Percentiles rank a stretch among this genome's conserved stretches.
Conservation (phyloP, 495 filamentous ascomycete species). For the Penicillium coffeae region DNA sequence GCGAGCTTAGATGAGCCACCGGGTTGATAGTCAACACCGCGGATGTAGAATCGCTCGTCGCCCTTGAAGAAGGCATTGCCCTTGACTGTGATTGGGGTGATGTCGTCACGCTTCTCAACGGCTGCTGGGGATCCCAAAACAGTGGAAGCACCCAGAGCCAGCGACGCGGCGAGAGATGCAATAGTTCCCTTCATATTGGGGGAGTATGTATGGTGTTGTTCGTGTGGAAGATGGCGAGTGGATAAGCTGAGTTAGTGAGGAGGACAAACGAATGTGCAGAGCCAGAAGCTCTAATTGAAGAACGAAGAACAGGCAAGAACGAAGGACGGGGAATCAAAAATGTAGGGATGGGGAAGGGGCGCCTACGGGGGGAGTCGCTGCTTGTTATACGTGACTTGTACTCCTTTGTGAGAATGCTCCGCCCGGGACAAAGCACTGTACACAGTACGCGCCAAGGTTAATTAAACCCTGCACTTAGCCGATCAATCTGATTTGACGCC, state of each 20-base stretch:
- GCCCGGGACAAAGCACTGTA: not conserved
- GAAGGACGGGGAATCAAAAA: conserved; percentile 29
- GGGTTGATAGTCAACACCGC: conserved; percentile 93
- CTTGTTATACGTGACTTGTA: not conserved
- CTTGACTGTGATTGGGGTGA: conserved; percentile 55
- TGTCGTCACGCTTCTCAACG: conserved; percentile 33
- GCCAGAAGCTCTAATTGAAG: not conserved
- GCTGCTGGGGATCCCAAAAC: conserved; percentile 47
- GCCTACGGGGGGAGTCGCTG: not conserved
- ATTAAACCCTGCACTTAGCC: not conserved
- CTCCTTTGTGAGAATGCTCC: not conserved
- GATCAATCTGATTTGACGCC: not conserved
- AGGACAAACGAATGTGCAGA: conserved; percentile 8
- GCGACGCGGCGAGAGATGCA: conserved; percentile 52
- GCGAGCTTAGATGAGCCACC: conserved; percentile 74
- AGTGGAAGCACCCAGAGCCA: conserved; percentile 43
- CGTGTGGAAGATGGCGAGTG: no score
- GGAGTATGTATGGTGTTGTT: not conserved
- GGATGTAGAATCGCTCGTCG: conserved; percentile 81
- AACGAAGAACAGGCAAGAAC: conserved; percentile 28
- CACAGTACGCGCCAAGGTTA: conserved; percentile 1
- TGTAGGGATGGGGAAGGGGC: conserved; percentile 22
- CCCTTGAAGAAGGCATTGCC: conserved; percentile 84
- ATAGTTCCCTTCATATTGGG: conserved; percentile 54
- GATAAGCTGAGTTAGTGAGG: conserved; percentile 6